Conservation (phyloP, 345 rosid species). For the Syzygium oleosum region DNA sequence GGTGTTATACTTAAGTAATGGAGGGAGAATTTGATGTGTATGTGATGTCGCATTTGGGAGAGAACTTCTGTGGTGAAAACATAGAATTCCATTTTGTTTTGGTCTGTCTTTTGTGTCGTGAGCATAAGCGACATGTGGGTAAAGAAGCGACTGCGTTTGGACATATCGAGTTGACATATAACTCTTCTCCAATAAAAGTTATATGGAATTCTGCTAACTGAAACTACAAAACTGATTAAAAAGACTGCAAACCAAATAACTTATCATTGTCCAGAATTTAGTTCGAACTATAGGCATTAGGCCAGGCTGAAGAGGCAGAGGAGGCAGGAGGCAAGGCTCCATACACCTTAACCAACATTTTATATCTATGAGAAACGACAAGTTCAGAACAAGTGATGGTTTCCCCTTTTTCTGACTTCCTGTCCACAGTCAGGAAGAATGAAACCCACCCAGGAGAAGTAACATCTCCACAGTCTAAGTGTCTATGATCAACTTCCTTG, state of each 20-base stretch:
- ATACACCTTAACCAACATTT: background rate
- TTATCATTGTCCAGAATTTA: background rate
- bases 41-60: background rate
- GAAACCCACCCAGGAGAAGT: background rate
- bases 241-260: background rate
- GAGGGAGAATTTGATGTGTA: background rate
- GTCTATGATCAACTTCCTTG: background rate
- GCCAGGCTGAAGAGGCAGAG: background rate
- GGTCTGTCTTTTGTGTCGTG: background rate
- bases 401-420: background rate
- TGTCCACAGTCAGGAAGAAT: background rate
- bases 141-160: background rate
- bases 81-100: background rate
- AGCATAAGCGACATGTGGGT: background rate
- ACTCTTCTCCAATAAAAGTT: too few relatives aligned
- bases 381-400: background rate
- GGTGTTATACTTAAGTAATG: background rate
- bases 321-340: background rate
- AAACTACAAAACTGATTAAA: background rate
- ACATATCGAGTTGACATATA: background rate
- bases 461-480: background rate
- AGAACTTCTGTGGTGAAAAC: background rate
- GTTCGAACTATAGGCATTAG: background rate
- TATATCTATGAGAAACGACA: background rate
- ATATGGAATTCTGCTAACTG: background rate